Evolutionary conservation across 345 rosid species (phyloP).

Genomic region (Excoecaria cochinchinensis): DNA sequence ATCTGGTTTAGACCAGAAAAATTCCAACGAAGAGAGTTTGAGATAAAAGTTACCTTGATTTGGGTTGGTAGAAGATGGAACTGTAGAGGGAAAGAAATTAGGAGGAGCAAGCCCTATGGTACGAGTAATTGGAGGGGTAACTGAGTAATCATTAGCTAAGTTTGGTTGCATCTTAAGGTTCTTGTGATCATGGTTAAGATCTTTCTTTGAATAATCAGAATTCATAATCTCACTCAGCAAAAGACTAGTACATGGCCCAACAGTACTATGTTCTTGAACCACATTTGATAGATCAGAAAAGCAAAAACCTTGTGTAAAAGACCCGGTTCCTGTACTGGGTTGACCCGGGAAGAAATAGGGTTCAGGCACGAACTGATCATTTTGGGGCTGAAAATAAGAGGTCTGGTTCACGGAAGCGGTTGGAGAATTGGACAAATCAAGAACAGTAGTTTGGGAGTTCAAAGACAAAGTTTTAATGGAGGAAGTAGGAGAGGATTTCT

Average conservation of each 20-base stretch:
- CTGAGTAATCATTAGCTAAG: conserved; percentile 27
- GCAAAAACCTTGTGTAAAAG: conserved; percentile 34
- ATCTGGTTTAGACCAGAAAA: no score
- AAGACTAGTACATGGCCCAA: conserved; percentile 57
- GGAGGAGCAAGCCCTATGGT: conserved; percentile 26
- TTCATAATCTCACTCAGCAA: conserved; percentile 54
- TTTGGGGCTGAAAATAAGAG: conserved; percentile 43
- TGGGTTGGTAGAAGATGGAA: conserved; percentile 43
- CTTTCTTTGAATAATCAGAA: conserved; percentile 39
- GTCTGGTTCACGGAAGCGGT: conserved; percentile 46
- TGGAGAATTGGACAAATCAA: conserved; percentile 31
- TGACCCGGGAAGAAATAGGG: conserved; percentile 52
- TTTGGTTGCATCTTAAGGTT: conserved; percentile 39
- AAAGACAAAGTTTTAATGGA: conserved; percentile 30
- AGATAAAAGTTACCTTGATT: conserved; percentile 40
- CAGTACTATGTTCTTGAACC: conserved; percentile 31
- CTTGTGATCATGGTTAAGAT: conserved; percentile 35
- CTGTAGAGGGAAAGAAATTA: conserved; percentile 18
- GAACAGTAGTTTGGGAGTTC: conserved; percentile 31
- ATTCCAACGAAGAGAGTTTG: no score
- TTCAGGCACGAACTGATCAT: conserved; percentile 42
- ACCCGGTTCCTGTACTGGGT: conserved; percentile 19
- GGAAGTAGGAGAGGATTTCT: conserved; percentile 51
- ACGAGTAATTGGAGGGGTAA: conserved; percentile 25
- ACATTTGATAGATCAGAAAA: conserved; percentile 43